Evolutionary conservation across 1,139 yeast species (phyloP), one percentile per base, ranked within the genome.

Genomic region (Kluyveromyces sp.): DNA sequence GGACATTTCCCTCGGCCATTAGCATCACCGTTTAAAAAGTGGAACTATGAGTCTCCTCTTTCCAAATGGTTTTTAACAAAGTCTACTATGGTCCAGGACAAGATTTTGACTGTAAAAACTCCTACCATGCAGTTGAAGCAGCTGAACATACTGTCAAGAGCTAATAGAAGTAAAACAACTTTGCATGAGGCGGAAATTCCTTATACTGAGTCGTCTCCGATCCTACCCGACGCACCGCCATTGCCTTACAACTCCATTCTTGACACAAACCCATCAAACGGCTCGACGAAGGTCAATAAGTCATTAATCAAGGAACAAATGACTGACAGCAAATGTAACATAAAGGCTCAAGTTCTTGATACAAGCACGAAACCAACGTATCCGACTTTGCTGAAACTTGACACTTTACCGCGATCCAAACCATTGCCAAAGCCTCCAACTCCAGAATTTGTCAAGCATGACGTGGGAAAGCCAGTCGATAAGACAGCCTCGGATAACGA

Each of bases 51-150:
- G 18, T 60, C 65, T 2, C 65, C 64, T 3, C 44, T 60, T 12
- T 58, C 64, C 4, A 52, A 54, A 42, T 59, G 64, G 64, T 59
- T 60, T 41, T 41, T 59, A 18, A 51, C 61, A 32, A 55, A 56
- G 20, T 57, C 64, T 1, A 48, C 57, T 1, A 58, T 58, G 39
- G 42, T 58, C 1, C 51, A 48, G 30, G 54, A 49, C 33, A 45
- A 47, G 8, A 43, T 37, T 3, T 39, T 31, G 15, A 39, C 41
- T 15, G 43, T 46, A 3, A 45, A 50, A 15, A 49, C 60, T 2
- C 57, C 61, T 1, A 54, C 55, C 2, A 41, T 54, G 3, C 55
- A 54, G 26, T 39, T 59, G 16, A 55, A 57, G 39, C 53, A 54
- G 37, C 37, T 55, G 6, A 54, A 54, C 17, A 49, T 52, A 7